These are phyloP conservation scores for Rosellinia necatrix DNA, from an alignment of 2,329 filamentous ascomycete species.

Conservation along the genomic window DNA sequence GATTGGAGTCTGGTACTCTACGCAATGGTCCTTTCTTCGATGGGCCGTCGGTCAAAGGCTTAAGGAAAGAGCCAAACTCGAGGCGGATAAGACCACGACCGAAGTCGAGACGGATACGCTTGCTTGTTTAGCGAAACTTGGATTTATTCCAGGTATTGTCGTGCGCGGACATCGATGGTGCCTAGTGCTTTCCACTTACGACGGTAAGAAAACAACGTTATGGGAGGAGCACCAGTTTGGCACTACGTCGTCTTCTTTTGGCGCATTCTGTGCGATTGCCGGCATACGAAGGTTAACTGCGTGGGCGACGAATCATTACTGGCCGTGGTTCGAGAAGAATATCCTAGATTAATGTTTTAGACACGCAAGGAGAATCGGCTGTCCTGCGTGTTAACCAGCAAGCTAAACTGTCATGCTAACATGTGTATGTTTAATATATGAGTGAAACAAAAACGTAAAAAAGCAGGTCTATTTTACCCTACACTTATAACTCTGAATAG, in stretches of 20 bases:
- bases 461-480: too few relatives aligned
- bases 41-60: slow-evolving; percentile 10
- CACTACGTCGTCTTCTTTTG: background rate
- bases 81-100: background rate
- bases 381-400: background rate
- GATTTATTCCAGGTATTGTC: slow-evolving; percentile 11
- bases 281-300: background rate
- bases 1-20: slow-evolving; percentile 13
- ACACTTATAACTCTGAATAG: too few relatives aligned
- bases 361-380: background rate
- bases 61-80: background rate
- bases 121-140: slow-evolving; percentile 1
- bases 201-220: slow-evolving; percentile 9
- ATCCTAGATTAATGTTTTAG: slow-evolving; percentile 2
- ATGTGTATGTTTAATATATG: too few relatives aligned
- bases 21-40: slow-evolving; percentile 13
- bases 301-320: slow-evolving; percentile 3
- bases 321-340: slow-evolving; percentile 6
- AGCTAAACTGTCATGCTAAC: too few relatives aligned
- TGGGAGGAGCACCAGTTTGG: background rate
- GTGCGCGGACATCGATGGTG: slow-evolving; percentile 1
- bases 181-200: slow-evolving; percentile 11
- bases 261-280: background rate
- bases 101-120: background rate
- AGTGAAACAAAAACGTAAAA: too few relatives aligned